Evolutionary conservation across 2,329 filamentous ascomycete species (phyloP).

Genomic region (Stemphylium beticola): DNA sequence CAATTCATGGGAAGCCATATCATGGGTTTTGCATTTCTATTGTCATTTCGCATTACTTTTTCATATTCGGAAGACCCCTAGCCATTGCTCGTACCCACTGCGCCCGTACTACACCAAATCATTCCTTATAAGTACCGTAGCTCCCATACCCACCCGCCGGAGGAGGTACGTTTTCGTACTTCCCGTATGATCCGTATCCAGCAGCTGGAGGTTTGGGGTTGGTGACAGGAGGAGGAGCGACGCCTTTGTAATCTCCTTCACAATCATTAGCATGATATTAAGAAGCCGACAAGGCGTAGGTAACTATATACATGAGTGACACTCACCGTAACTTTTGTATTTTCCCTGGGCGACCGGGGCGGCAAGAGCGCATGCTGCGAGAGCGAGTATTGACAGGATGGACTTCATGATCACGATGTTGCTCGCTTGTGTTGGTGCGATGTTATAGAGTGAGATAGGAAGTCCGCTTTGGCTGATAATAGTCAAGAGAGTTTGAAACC

Average conservation of each 20-base stretch:
- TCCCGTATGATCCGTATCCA: not conserved
- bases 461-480: not conserved
- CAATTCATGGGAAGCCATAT: too few relatives aligned
- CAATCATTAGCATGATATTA: not conserved
- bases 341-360: conserved; percentile 24
- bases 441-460: not conserved
- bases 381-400: conserved; percentile 25
- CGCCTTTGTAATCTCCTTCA: not conserved
- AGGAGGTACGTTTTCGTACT: not conserved
- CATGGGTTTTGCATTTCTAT: not conserved
- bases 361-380: conserved; percentile 27
- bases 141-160: not conserved
- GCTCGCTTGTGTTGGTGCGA: not conserved
- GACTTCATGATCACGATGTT: conserved; percentile 23
- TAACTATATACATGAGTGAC: too few relatives aligned
- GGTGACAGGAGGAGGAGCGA: not conserved
- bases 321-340: conserved; percentile 24
- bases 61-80: not conserved
- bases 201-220: not conserved
- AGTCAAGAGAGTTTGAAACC: not conserved
- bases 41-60: not conserved
- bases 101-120: not conserved
- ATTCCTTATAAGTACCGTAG: not conserved
- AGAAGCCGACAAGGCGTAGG: not conserved
- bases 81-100: not conserved